phyloP scores from a whole-genome alignment of 768 basidiomycete species.

The Lentinula sp. region DNA sequence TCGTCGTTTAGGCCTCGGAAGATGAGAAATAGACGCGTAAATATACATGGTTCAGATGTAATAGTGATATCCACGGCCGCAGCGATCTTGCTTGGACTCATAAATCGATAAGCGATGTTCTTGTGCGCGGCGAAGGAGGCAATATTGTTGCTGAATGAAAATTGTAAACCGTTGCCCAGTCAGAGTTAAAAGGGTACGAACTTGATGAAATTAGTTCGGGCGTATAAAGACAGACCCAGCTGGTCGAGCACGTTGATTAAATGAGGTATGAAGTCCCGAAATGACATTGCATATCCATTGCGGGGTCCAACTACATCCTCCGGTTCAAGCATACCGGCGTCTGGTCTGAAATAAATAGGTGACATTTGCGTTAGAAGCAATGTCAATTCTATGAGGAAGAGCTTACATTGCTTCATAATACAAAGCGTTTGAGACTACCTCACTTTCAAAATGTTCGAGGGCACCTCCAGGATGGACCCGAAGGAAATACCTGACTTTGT shows the following conservation, averaged over 20 bases:
- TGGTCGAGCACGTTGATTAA: constrained; percentile 79
- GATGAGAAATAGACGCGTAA: constrained; percentile 82
- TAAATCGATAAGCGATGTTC: constrained; percentile 88
- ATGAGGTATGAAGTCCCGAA: constrained; percentile 75
- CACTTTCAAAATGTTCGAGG: constrained; percentile 80
- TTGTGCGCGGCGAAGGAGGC: constrained; percentile 68
- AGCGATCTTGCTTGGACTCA: constrained; percentile 71
- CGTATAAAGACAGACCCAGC: constrained; percentile 77
- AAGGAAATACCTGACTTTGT: constrained; percentile 78
- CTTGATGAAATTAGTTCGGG: constrained; percentile 80
- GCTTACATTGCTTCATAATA: constrained; percentile 85
- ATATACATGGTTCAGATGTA: constrained; percentile 73
- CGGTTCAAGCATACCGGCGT: constrained; percentile 70
- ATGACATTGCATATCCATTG: constrained; percentile 83
- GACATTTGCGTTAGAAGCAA: background rate
- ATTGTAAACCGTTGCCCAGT: background rate
- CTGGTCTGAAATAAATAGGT: constrained; percentile 47
- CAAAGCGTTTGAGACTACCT: constrained; percentile 71
- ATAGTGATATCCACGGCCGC: constrained; percentile 85
- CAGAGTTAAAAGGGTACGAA: constrained; percentile 18
- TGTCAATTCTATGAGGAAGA: background rate
- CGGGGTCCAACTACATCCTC: constrained; percentile 73
- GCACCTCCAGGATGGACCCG: constrained; percentile 83
- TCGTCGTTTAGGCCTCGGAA: constrained; percentile 80
- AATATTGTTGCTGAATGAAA: constrained; percentile 59